Base-by-base conservation (phyloP, 2,329 filamentous ascomycete genomes). In the Drechslerella coelobrocha region DNA sequence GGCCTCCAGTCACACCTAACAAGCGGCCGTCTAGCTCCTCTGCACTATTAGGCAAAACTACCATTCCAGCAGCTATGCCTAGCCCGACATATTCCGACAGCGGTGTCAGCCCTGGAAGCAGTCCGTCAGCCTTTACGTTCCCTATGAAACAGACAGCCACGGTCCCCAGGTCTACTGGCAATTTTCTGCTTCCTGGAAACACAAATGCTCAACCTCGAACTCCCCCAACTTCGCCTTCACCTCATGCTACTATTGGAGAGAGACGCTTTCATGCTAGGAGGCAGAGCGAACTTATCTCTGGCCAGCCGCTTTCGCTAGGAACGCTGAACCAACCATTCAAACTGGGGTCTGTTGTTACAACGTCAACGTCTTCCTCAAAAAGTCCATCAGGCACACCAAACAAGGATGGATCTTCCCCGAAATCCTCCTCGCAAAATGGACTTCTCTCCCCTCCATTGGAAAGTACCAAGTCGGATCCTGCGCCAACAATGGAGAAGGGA, bases 71-170 rank as follows among this genome's bases (percentile, higher is more conserved):
- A n/a, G 65, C 56, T 14, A 62, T 69, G 57, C 65, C 65, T 21
- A 69, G 65, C 39, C 65, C 65, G 43, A 69, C 65, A 26, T 57
- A 69, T 54, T 69, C 65, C 26, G 65, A 69, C 37, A 69, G 53
- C n/a, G 56, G 57, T 51, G 57, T 47, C 2, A 62, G 51, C 27
- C 65, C 56, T 12, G 56, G 48, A 19, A 69, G 50, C 48, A 69
- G 65, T 26, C 65, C 65, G 5, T 69, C 65, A 8, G 27, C 27
- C n/a, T 69, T 69, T 48, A 52, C 62, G 9, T 69, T 69, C 27
- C 65, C 65, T 9, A 69, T 62, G 51, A 69, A 34, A 37, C 65
- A 69, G 37, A 48, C 57, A 17, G 56, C 65, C 21, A 69, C 57
- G 5, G 52, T 69, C 48, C 65, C 65, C 27, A 23, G 52, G 48